A percentile compares a stretch with the other conserved stretches of the same genome.
phyloP scores from a whole-genome alignment of 805 yeast genomes.

The Wickerhamomyces ciferrii region DNA sequence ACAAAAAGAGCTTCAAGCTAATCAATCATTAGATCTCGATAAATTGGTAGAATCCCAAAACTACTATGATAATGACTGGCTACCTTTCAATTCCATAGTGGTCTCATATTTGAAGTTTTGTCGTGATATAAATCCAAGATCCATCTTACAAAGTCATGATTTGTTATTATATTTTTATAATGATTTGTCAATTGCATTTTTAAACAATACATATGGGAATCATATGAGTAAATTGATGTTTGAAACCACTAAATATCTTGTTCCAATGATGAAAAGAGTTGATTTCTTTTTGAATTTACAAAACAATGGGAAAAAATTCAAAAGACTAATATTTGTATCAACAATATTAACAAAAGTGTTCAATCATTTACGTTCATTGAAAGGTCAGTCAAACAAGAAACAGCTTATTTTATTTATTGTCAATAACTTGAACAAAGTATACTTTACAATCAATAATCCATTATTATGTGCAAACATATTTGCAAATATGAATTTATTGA shows the following conservation, averaged over 20 bases:
- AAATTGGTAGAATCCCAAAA: conserved; percentile 21
- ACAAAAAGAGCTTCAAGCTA: conserved; percentile 17
- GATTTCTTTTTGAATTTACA: conserved; percentile 36
- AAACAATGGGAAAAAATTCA: conserved; percentile 39
- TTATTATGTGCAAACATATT: conserved; percentile 57
- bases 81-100: conserved; percentile 40
- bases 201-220: conserved; percentile 34
- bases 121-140: conserved; percentile 52
- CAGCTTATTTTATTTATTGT: conserved; percentile 44
- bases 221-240: conserved; percentile 31
- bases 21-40: conserved; percentile 3
- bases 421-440: conserved; percentile 42
- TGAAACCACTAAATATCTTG: conserved; percentile 30
- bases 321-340: conserved; percentile 21
- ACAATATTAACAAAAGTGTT: conserved; percentile 20
- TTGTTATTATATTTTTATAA: conserved; percentile 41
- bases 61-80: conserved; percentile 29
- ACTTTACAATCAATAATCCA: conserved; percentile 49
- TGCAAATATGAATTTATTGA: conserved; percentile 49
- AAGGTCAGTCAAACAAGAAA: conserved; percentile 32
- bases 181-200: conserved; percentile 43
- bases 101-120: conserved; percentile 37
- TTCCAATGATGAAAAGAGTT: conserved; percentile 40
- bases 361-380: conserved; percentile 24
- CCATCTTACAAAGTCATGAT: conserved; percentile 49